Percentiles rank a stretch among this genome's conserved stretches.
These are phyloP conservation scores for Paracoccidioides lutzii DNA, from an alignment of 2,329 filamentous ascomycete species.

Conservation along the genomic window DNA sequence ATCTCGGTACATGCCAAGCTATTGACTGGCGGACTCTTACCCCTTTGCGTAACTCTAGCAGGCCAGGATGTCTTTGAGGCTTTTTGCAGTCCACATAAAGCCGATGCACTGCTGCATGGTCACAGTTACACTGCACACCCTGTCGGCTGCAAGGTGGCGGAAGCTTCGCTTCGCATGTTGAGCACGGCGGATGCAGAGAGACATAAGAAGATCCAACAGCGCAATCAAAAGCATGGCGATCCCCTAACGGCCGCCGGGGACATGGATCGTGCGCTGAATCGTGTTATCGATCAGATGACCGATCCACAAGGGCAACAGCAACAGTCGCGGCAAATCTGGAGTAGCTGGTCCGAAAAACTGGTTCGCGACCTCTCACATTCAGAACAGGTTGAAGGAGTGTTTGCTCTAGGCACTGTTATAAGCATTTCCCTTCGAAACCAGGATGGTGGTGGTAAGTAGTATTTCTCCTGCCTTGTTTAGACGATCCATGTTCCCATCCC, in stretches of 20 bases:
- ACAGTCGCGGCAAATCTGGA: constrained; percentile 42
- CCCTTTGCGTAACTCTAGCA: constrained; percentile 62
- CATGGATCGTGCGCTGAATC: no score
- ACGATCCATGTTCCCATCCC: not conserved
- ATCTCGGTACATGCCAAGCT: constrained; percentile 74
- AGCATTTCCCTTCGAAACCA: constrained; percentile 47
- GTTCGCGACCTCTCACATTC: constrained; percentile 47
- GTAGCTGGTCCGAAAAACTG: constrained; percentile 54
- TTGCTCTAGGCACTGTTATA: constrained; percentile 63
- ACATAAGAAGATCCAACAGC: constrained; percentile 38
- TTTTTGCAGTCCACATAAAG: constrained; percentile 61
- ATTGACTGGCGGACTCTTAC: constrained; percentile 66
- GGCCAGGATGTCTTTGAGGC: constrained; percentile 59
- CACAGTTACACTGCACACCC: constrained; percentile 82
- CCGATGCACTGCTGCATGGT: constrained; percentile 66
- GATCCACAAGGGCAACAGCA: not conserved
- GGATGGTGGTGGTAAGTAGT: constrained; percentile 31
- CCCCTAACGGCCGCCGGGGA: no score
- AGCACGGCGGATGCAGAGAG: constrained; percentile 42
- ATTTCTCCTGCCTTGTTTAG: not conserved
- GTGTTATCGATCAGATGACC: no score
- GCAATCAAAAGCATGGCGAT: not conserved
- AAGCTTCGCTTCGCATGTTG: constrained; percentile 52
- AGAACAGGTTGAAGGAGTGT: constrained; percentile 48
- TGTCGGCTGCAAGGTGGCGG: constrained; percentile 64